Evolutionary conservation across 768 basidiomycete species (phyloP).

Genomic region (Lactarius hatsudake): DNA sequence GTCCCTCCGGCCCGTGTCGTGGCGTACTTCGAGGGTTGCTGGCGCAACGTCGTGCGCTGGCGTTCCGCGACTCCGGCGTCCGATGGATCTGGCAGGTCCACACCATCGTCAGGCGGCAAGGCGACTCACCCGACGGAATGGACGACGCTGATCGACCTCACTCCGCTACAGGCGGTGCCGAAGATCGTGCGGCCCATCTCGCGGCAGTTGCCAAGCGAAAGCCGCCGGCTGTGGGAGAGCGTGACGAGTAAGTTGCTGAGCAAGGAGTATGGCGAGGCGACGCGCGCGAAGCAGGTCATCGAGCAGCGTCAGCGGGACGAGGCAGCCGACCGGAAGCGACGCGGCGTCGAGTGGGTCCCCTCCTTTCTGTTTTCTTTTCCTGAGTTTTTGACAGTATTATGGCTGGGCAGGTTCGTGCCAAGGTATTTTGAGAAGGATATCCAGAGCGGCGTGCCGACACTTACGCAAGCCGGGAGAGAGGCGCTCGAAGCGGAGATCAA

Average conservation of each 20-base stretch:
- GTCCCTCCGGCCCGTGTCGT: slow-evolving; percentile 77
- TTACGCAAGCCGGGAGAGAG: slow-evolving; percentile 66
- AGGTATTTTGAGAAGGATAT: slow-evolving; percentile 72
- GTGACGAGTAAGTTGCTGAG: slow-evolving; percentile 71
- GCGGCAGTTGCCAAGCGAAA: slow-evolving; percentile 77
- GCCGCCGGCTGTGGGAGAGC: slow-evolving; percentile 81
- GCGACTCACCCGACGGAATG: slow-evolving; percentile 43
- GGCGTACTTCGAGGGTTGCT: slow-evolving; percentile 84
- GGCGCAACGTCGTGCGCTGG: slow-evolving; percentile 83
- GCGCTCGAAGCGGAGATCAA: slow-evolving; percentile 73
- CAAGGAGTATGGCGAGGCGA: slow-evolving; percentile 92
- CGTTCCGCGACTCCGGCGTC: slow-evolving; percentile 42
- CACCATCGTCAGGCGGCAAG: slow-evolving; percentile 15
- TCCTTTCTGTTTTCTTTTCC: not conserved
- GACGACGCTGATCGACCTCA: slow-evolving; percentile 71
- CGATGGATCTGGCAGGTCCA: not conserved
- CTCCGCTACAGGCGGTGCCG: slow-evolving; percentile 65
- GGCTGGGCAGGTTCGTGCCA: slow-evolving; percentile 60
- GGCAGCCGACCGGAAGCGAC: slow-evolving; percentile 82
- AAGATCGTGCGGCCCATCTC: slow-evolving; percentile 83
- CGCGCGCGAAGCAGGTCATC: slow-evolving; percentile 84
- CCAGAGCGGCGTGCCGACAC: slow-evolving; percentile 58
- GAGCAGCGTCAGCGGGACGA: slow-evolving; percentile 93
- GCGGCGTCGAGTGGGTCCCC: slow-evolving; percentile 66
- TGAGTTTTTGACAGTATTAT: not conserved